Evolutionary conservation across 169 alveolate genomes (phyloP).

Genomic region (Eimeria praecox): DNA sequence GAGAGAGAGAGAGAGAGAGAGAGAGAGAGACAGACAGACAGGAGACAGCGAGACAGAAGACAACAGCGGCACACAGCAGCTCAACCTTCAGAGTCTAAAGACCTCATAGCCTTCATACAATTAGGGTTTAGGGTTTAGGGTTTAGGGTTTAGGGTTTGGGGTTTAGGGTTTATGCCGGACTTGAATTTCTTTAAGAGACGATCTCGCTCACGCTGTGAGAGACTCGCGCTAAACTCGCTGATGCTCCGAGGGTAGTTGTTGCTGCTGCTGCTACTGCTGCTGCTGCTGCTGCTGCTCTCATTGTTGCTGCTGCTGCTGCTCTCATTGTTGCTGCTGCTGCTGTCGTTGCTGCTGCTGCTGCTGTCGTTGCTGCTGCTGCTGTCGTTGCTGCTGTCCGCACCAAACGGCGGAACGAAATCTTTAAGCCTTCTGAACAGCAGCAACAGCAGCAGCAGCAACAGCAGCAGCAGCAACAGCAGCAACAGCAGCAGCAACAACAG

Average conservation of each 20-base stretch:
- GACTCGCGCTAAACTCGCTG: conserved; percentile 15
- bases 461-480: background rate
- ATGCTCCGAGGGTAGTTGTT: background rate
- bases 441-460: background rate
- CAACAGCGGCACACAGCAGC: background rate
- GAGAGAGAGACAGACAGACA: no score
- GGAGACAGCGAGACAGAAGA: no score
- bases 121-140: background rate
- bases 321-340: background rate
- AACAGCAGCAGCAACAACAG: background rate
- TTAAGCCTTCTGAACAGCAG: background rate
- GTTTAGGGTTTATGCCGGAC: background rate
- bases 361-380: conserved; percentile 33
- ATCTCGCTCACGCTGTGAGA: background rate
- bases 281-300: background rate
- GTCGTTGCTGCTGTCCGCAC: background rate
- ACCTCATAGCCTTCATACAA: background rate
- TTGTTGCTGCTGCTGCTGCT: background rate
- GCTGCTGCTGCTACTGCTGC: conserved; percentile 18
- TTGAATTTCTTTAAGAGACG: background rate
- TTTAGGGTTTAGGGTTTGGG: background rate
- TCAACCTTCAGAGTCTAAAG: no score
- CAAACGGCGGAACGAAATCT: conserved; percentile 21
- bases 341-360: background rate
- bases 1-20: no score